Base-by-base conservation (phyloP, 2,329 filamentous ascomycete species). In the Neofusicoccum sp. region DNA sequence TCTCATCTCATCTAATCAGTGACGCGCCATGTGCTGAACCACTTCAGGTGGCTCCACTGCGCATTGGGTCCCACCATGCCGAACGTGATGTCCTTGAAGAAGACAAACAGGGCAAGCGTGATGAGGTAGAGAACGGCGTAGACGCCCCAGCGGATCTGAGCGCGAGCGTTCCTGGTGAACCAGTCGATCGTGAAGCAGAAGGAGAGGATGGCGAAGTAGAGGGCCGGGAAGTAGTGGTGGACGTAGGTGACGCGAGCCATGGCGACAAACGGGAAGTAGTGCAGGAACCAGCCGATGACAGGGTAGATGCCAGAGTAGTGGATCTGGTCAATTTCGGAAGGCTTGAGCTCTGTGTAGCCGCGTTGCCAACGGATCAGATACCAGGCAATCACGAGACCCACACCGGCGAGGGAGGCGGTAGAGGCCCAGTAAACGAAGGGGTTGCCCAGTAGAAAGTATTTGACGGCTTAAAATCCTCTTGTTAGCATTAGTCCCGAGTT, bases 161-260 rank as follows among this genome's bases (percentile, higher is more conserved):
- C 84, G 67, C 81, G 83, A 65, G 90, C 80, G 69, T 84, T 87
- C 65, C 87, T 84, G 48, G 91, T 85, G 64, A 88, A 81, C 88
- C 91, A 98, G 75, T 98, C 92, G 60, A 90, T 78, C 67, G 92
- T 84, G 83, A 99, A 99, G 58, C 93, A 93, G 64, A 93, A 86
- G 14, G 85, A 86, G 47, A 99, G 81, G 66, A 99, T 96, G 69
- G 95, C 93, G 75, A 98, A 99, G 81, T 98, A 99, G 9, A 99
- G 85, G 8, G 95, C 95, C 9, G 95, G 95, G 76, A 98, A 99
- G 82, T 99, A 99, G 80, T 99, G 95, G 76, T 99, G 95, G 59
- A 99, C 95, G 71, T 99, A 99, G 14, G 95, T 99, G 63, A 99
- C 95, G 82, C 95, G 91, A 9, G 92, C 95, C 96, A 99, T 99